Evolutionary conservation across 2,329 filamentous ascomycete species (phyloP).

Genomic region (Diplodia scrobiculata): DNA sequence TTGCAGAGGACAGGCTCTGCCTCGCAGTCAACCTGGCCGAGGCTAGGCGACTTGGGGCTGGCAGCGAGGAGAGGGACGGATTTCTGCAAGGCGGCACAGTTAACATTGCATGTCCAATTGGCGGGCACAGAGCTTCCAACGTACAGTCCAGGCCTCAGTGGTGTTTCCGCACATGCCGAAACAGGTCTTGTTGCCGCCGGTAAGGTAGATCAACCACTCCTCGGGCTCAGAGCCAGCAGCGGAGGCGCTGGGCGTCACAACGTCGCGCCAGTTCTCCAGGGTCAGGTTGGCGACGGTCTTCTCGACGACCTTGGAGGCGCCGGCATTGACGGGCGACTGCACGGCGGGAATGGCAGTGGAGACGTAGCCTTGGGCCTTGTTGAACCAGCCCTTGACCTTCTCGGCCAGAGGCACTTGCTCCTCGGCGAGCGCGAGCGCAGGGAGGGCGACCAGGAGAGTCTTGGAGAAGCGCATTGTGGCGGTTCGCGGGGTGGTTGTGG

Average conservation of each 20-base stretch:
- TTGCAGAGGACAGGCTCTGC: conserved; percentile 74
- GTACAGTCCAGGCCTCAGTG: conserved; percentile 62
- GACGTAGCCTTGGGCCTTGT: conserved; percentile 58
- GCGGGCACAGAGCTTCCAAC: conserved; percentile 31
- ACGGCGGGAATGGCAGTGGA: conserved; percentile 54
- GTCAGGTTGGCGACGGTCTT: conserved; percentile 62
- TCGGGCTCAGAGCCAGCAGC: conserved; percentile 62
- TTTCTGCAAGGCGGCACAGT: conserved; percentile 49
- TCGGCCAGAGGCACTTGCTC: conserved; percentile 64
- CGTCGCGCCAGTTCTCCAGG: conserved; percentile 70
- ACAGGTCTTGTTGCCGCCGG: conserved; percentile 77
- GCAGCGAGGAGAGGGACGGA: conserved; percentile 65
- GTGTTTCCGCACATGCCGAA: conserved; percentile 67
- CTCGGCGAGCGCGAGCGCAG: conserved; percentile 54
- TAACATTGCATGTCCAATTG: not conserved
- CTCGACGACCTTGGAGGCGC: conserved; percentile 55
- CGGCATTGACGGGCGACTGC: conserved; percentile 48
- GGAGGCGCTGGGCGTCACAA: conserved; percentile 64
- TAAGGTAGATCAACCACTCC: conserved; percentile 75
- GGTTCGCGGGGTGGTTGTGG: conserved; percentile 2
- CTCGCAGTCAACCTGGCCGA: conserved; percentile 74
- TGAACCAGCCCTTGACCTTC: conserved; percentile 59
- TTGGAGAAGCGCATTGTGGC: conserved; percentile 34
- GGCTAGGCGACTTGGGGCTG: conserved; percentile 64
- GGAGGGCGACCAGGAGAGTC: conserved; percentile 55